These are phyloP conservation scores for Exophiala aquamarina DNA, from an alignment of 2,329 filamentous ascomycete species.

Conservation along the genomic window DNA sequence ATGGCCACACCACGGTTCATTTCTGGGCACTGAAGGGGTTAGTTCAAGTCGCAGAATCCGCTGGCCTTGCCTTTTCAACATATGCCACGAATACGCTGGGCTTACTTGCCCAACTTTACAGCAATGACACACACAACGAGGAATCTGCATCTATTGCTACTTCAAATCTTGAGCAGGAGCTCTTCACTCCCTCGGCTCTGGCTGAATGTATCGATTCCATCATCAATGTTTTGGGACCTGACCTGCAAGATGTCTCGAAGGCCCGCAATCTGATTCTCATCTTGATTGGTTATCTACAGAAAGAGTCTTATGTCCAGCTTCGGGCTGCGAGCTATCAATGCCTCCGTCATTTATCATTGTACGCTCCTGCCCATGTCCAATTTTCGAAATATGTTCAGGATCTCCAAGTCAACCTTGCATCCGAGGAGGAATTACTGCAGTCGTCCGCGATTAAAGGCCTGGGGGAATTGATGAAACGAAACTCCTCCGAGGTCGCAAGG, in stretches of 20 bases:
- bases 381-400: slow-evolving; percentile 80
- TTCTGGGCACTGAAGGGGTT: slow-evolving; percentile 94
- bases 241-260: slow-evolving; percentile 88
- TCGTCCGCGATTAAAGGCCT: slow-evolving; percentile 84
- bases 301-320: slow-evolving; percentile 69
- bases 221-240: slow-evolving; percentile 93
- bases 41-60: slow-evolving; percentile 82
- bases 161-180: slow-evolving; percentile 85
- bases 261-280: slow-evolving; percentile 90
- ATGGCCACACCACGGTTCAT: slow-evolving; percentile 91
- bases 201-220: slow-evolving; percentile 90
- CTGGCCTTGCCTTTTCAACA: slow-evolving; percentile 85
- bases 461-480: slow-evolving; percentile 91
- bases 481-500: slow-evolving; percentile 77
- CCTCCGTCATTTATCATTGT: slow-evolving; percentile 86
- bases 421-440: slow-evolving; percentile 66
- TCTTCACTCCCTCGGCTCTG: slow-evolving; percentile 78
- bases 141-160: slow-evolving; percentile 77
- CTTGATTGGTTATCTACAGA: slow-evolving; percentile 77
- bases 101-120: slow-evolving; percentile 91
- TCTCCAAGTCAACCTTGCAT: slow-evolving; percentile 75
- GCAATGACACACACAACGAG: slow-evolving; percentile 84
- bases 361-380: slow-evolving; percentile 83
- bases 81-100: slow-evolving; percentile 89
- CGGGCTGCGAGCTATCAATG: slow-evolving; percentile 78